phyloP scores from a whole-genome alignment of 2,329 filamentous ascomycete species.

The Neoascochyta sp. region DNA sequence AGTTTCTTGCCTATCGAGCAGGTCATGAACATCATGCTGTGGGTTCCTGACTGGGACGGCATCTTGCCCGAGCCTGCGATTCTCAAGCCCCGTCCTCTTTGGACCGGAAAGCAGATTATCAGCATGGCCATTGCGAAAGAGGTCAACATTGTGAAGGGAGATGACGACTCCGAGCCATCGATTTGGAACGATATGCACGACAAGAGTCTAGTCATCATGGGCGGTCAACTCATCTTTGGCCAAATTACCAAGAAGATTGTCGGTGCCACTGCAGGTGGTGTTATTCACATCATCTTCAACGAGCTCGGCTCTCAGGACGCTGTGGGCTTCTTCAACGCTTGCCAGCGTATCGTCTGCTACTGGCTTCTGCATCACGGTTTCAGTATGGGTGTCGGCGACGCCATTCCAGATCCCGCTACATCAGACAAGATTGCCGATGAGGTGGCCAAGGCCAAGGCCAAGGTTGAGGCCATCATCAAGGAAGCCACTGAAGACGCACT shows the following conservation, averaged over 20 bases:
- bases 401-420: constrained; percentile 82
- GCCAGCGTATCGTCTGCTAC: constrained; percentile 92
- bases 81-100: constrained; percentile 82
- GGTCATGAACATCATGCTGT: constrained; percentile 95
- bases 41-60: constrained; percentile 97
- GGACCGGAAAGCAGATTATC: constrained; percentile 97
- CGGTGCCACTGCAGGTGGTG: constrained; percentile 82
- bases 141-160: constrained; percentile 64
- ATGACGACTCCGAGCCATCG: constrained; percentile 54
- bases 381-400: constrained; percentile 98
- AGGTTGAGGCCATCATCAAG: constrained; percentile 71
- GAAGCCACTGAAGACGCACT: constrained; percentile 81
- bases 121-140: constrained; percentile 87
- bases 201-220: constrained; percentile 75
- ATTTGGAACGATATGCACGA: constrained; percentile 65
- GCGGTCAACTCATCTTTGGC: constrained; percentile 85
- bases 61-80: constrained; percentile 92
- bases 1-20: constrained; percentile 84
- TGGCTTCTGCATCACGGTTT: constrained; percentile 96
- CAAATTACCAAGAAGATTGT: constrained; percentile 91
- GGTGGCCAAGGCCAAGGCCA: constrained; percentile 75
- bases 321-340: constrained; percentile 93
- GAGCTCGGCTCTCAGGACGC: constrained; percentile 82
- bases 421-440: constrained; percentile 80
- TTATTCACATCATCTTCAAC: constrained; percentile 95